Evolutionary conservation across 2,329 filamentous ascomycete species (phyloP), one percentile per base, ranked within the genome.

Genomic region (Penicillium sp.): DNA sequence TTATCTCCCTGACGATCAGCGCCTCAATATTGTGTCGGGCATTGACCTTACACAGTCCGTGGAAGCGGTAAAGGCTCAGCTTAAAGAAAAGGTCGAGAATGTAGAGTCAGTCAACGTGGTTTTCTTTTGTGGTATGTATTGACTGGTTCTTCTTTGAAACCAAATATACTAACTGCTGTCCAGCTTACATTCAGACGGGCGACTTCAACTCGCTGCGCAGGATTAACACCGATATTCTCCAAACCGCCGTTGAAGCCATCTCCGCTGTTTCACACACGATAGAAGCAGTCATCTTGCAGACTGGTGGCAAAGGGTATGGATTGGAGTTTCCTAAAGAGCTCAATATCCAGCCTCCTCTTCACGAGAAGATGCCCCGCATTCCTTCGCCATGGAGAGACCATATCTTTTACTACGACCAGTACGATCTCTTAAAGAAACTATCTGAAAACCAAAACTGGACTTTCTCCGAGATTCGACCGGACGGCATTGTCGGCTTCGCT

Each of bases 241-340:
- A 70, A 50, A 69, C 71, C 9, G 69, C 73, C 14, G 64, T 75
- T 3, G 66, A 66, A 31, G 67, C 69, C 7, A 47, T 70, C 7
- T 67, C 65, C 28, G 47, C 55, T 0, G 50, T 70, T 14, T 65
- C 68, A 0, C 47, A 57, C 0, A 60, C 62, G 1, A 62, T 75
- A 2, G 51, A 63, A 38, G 66, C 65, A n/a, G 50, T 73, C 37
- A 67, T 73, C 8, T 66, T 73, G 10, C 71, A 73, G 25, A 71
- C 71, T 0, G 73, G 73, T 10, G 73, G 72, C 5, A 75, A 74
- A 50, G 70, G 73, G 17, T 75, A 76, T 53, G 73, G 73, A 16
- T 66, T 74, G 22, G 64, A 68, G 47, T 75, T 74, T 47, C 70
- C 73, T 1, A 46, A 66, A 11, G 28, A 61, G 3, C 69, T 68